Conservation (phyloP, 2,329 filamentous ascomycete species). For the Sporothrix schenckii region DNA sequence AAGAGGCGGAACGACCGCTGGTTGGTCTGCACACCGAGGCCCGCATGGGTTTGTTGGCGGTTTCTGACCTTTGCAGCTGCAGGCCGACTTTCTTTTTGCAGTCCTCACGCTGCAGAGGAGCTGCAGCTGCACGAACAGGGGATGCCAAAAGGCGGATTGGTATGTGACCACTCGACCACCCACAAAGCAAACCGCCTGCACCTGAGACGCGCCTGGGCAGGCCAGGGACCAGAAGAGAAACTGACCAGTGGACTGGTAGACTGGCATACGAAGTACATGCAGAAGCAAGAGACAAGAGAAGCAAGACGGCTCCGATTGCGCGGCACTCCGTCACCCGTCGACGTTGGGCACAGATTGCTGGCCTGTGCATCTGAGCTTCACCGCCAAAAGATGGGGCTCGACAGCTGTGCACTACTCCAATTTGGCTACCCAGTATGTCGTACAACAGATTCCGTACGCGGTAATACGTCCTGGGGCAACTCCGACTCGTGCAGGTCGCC, state of each 20-base stretch:
- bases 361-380: slow-evolving; percentile 4
- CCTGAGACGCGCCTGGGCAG: too few relatives aligned
- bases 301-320: not conserved
- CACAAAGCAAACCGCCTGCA: too few relatives aligned
- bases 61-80: slow-evolving; percentile 8
- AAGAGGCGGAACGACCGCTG: slow-evolving; percentile 34
- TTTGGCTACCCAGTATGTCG: not conserved
- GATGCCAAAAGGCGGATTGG: slow-evolving; percentile 9
- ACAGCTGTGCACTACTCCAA: not conserved
- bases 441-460: too few relatives aligned
- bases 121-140: slow-evolving; percentile 12
- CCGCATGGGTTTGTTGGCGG: slow-evolving; percentile 19
- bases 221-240: not conserved
- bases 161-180: not conserved
- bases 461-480: slow-evolving; percentile 13
- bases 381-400: slow-evolving; percentile 23
- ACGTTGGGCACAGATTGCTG: slow-evolving; percentile 20
- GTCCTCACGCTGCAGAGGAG: not conserved
- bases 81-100: not conserved
- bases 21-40: slow-evolving; percentile 34
- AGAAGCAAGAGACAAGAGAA: not conserved
- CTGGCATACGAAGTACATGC: not conserved
- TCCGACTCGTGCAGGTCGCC: slow-evolving; percentile 26
- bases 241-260: not conserved
- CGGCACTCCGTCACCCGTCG: not conserved